Evolutionary conservation across 2,329 filamentous ascomycete genomes (phyloP).

Genomic region (Pseudogymnoascus sp.): DNA sequence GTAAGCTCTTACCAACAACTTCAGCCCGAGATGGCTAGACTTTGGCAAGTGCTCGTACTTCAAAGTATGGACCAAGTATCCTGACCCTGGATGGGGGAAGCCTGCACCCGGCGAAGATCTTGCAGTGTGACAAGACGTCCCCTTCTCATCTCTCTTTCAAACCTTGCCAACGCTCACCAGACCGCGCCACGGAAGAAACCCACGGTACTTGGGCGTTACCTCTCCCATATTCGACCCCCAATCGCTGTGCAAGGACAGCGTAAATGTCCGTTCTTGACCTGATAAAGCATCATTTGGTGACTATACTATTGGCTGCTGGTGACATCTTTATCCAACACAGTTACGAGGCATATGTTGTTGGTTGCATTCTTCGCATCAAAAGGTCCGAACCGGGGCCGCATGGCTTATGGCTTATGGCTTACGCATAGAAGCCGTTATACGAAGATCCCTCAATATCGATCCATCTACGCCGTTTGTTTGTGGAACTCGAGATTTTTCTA

Average conservation of each 20-base stretch:
- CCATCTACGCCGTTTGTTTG: slow-evolving; percentile 1
- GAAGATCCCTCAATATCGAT: background rate
- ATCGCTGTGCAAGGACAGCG: background rate
- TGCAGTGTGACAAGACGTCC: background rate
- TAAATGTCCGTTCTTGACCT: background rate
- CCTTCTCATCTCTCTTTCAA: background rate
- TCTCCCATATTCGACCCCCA: background rate
- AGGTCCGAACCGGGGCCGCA: slow-evolving; percentile 5
- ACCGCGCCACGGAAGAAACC: slow-evolving; percentile 2
- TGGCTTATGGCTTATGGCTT: background rate
- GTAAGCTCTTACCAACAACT: slow-evolving; percentile 3
- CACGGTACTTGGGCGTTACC: background rate
- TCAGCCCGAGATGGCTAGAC: background rate
- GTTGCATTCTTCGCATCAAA: slow-evolving; percentile 1
- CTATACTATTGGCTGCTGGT: background rate
- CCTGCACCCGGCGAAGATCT: slow-evolving; percentile 5
- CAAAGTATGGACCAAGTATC: background rate
- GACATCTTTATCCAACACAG: slow-evolving; percentile 2
- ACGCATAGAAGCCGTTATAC: background rate
- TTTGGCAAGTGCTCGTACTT: background rate
- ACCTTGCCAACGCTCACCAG: slow-evolving; percentile 2
- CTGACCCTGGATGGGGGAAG: background rate
- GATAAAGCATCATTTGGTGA: background rate
- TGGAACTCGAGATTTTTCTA: background rate
- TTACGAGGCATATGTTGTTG: slow-evolving; percentile 1